Conservation (phyloP, 2,329 filamentous ascomycete genomes). For the Monilinia laxa region DNA sequence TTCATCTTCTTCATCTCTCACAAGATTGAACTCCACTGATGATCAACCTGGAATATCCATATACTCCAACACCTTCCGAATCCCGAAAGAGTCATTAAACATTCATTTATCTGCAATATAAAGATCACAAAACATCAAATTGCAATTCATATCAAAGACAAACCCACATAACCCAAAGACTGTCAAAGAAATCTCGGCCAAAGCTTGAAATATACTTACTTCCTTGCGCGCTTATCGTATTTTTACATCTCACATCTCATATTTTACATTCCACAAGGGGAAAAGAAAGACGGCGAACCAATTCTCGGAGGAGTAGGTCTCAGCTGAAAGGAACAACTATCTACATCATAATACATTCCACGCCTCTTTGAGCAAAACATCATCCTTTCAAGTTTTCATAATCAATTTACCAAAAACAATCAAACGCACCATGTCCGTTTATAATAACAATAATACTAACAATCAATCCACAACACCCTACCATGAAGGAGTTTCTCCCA, state of each 20-base stretch:
- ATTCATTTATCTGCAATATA: not conserved
- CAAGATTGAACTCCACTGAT: not conserved
- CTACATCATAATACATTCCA: slow-evolving; percentile 9
- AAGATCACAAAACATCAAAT: not conserved
- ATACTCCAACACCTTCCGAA: not conserved
- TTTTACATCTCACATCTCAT: too few relatives aligned
- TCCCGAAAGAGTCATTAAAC: not conserved
- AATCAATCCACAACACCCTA: not conserved
- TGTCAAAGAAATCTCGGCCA: not conserved
- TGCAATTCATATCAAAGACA: not conserved
- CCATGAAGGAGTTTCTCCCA: slow-evolving; percentile 8
- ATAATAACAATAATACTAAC: not conserved
- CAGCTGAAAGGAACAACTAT: not conserved
- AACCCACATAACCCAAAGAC: not conserved
- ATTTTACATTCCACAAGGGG: not conserved
- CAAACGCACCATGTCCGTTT: slow-evolving; percentile 7
- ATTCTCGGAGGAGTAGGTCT: not conserved
- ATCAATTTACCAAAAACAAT: not conserved
- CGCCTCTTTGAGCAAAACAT: not conserved
- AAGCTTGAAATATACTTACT: too few relatives aligned
- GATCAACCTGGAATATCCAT: too few relatives aligned
- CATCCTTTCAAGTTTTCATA: not conserved
- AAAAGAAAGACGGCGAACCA: not conserved
- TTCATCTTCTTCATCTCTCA: too few relatives aligned
- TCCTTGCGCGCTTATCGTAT: too few relatives aligned